phyloP scores from a whole-genome alignment of 352 stramenopile species.

The Phytopythium oedochilum region DNA sequence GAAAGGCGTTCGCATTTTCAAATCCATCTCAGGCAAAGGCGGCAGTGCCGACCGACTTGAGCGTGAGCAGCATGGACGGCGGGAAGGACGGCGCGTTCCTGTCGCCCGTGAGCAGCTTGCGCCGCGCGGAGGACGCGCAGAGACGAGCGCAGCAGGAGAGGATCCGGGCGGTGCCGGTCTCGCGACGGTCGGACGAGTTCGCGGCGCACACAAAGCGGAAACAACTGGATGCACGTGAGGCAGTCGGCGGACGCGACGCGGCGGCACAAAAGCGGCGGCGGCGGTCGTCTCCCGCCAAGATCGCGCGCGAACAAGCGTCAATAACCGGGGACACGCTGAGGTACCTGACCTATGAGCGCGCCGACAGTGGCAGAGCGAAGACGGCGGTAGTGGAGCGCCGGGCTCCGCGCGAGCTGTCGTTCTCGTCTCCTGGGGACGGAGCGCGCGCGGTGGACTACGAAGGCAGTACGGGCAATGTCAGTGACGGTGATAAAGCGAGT shows the following conservation, averaged over 20 bases:
- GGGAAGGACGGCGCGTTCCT: conserved; percentile 1
- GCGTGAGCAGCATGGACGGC: background rate
- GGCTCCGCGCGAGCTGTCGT: background rate
- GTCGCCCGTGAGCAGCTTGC: conserved; percentile 7
- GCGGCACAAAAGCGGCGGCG: conserved; percentile 1
- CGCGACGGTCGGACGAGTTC: background rate
- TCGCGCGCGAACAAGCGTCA: background rate
- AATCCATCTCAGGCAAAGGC: too few species aligned
- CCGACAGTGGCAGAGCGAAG: background rate
- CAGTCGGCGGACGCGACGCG: background rate
- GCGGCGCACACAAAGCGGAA: background rate
- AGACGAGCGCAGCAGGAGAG: background rate
- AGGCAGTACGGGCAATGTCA: background rate
- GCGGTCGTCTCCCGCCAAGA: background rate
- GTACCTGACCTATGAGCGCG: background rate
- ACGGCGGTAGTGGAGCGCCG: background rate
- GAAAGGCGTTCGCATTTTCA: too few species aligned
- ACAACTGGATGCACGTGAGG: background rate
- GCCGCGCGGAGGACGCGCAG: background rate
- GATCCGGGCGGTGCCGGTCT: background rate
- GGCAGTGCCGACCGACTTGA: too few species aligned
- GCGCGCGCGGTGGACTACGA: background rate
- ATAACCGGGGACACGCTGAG: background rate
- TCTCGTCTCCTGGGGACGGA: background rate
- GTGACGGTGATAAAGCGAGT: background rate